Conservation (phyloP, 2,329 filamentous ascomycete species). For the Phyllosticta ampelicida region DNA sequence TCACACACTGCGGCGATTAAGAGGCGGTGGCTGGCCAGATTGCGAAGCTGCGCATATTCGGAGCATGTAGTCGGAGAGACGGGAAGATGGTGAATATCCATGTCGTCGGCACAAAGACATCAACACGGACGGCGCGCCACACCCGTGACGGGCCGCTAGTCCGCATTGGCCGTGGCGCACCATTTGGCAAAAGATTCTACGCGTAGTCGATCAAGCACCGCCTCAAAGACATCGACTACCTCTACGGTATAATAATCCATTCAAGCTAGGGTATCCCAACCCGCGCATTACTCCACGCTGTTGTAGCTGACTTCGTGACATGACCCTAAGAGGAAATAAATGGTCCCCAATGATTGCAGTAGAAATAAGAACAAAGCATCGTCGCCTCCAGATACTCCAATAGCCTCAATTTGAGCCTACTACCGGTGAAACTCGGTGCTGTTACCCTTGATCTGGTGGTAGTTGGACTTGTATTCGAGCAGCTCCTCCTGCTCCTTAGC, state of each 20-base stretch:
- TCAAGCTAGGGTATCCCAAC: conserved; percentile 6
- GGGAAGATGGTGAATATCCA: background rate
- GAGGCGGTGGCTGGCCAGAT: background rate
- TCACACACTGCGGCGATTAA: background rate
- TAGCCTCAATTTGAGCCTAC: background rate
- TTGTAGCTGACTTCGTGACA: conserved; percentile 2
- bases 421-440: conserved; percentile 3
- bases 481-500: conserved; percentile 21
- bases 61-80: too few relatives aligned
- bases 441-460: conserved; percentile 4
- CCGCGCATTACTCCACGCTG: conserved; percentile 7
- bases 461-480: conserved; percentile 11
- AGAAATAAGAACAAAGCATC: background rate
- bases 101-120: background rate
- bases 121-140: background rate
- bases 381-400: background rate
- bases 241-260: background rate
- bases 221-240: too few relatives aligned
- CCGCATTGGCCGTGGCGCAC: background rate
- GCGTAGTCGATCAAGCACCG: too few relatives aligned
- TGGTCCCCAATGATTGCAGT: background rate
- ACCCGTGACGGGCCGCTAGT: background rate
- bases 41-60: background rate
- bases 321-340: conserved; percentile 1
- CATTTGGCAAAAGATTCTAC: too few relatives aligned